Conservation (phyloP, 257 asterid species). For the Nicotiana tabacum region DNA sequence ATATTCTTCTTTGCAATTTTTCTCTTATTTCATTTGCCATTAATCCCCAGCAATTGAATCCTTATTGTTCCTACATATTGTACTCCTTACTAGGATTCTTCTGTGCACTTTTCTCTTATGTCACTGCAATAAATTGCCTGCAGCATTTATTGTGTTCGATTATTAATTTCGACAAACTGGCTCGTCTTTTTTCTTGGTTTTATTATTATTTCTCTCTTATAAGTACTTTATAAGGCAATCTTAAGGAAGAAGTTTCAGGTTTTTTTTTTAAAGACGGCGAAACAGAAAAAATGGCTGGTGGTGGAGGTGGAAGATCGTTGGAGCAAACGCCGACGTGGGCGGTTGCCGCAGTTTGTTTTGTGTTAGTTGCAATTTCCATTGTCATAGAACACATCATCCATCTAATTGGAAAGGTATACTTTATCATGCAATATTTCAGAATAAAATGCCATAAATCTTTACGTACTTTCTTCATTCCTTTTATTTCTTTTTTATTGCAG, state of each 20-base stretch:
- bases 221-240: not conserved
- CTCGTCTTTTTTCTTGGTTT: not conserved
- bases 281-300: slow-evolving; percentile 17
- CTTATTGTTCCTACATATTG: too few relatives aligned
- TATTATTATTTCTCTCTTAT: not conserved
- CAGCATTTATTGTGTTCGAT: not conserved
- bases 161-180: not conserved
- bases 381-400: slow-evolving; percentile 64
- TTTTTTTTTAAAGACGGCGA: not conserved
- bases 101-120: not conserved
- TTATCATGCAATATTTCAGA: not conserved
- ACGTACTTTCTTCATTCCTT: not conserved
- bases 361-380: slow-evolving; percentile 51
- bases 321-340: slow-evolving; percentile 87
- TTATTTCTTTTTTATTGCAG: slow-evolving; percentile 28
- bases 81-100: not conserved
- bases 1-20: not conserved
- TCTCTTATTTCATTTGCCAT: not conserved
- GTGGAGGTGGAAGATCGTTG: slow-evolving; percentile 43
- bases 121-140: not conserved
- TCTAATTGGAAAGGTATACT: slow-evolving; percentile 51
- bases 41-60: not conserved
- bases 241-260: not conserved
- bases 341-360: slow-evolving; percentile 64
- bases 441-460: not conserved